Percentiles rank a stretch among this genome's conserved stretches.
Conservation (phyloP, 805 yeast species). For the Pichia thaimueangensis region DNA sequence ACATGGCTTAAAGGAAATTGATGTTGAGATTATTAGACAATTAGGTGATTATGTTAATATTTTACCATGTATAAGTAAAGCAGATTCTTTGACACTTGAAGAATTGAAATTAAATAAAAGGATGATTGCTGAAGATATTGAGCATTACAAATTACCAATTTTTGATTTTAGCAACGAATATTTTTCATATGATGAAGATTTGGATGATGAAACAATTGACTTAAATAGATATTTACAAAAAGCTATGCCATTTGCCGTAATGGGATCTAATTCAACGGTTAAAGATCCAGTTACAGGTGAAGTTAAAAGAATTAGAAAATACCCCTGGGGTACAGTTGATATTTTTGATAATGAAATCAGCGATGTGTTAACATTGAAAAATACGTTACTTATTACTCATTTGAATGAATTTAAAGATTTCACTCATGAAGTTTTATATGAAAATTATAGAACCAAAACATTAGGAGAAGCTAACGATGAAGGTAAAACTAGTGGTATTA, state of each 20-base stretch:
- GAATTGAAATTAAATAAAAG: constrained; percentile 71
- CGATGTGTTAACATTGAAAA: constrained; percentile 75
- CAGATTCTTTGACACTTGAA: constrained; percentile 66
- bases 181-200: constrained; percentile 24
- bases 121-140: constrained; percentile 71
- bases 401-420: constrained; percentile 82
- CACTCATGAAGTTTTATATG: constrained; percentile 83
- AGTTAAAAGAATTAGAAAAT: constrained; percentile 43
- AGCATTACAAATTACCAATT: constrained; percentile 61
- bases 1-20: constrained; percentile 64
- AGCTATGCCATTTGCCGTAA: constrained; percentile 56
- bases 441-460: constrained; percentile 74
- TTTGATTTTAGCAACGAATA: constrained; percentile 70
- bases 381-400: constrained; percentile 75
- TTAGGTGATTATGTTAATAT: constrained; percentile 72
- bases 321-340: constrained; percentile 63
- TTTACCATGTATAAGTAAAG: constrained; percentile 74
- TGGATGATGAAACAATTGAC: constrained; percentile 28
- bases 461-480: constrained; percentile 14
- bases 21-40: constrained; percentile 61
- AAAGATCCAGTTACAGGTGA: constrained; percentile 33
- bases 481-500: not conserved
- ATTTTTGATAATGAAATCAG: constrained; percentile 61
- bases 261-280: constrained; percentile 45
- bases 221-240: constrained; percentile 36